Evolutionary conservation across 2,329 filamentous ascomycete species (phyloP), one percentile per base, ranked within the genome.

Genomic region (Lachnellula arida): DNA sequence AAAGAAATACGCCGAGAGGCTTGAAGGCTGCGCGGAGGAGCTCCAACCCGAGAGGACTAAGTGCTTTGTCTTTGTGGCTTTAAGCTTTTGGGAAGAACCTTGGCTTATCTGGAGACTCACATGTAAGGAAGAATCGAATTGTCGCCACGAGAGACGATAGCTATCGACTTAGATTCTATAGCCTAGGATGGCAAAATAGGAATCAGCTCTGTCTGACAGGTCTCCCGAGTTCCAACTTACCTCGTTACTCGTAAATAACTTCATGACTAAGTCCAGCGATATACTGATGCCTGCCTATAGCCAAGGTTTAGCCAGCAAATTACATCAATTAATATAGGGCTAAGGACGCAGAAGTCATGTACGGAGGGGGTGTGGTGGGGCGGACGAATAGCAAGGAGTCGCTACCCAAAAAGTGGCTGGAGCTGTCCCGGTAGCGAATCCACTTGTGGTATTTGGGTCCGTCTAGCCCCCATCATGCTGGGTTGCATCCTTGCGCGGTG

Each of bases 21-120:
- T 22, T 34, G 23, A 52, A 48, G 48, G 52, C 49, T 49, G 48
- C n/a, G 56, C 52, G 37, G 37, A n/a, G 19, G 19, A 19, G 19
- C 19, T 19, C 19, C 37, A 40, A 3, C 37, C 37, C 37, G n/a
- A 17, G n/a, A 40, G 37, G 15, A 32, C 9, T 32, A 32, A 32
- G 28, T 32, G 8, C 4, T 17, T 40, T 40, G 6, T 8, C 37
- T 12, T 40, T 17, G 15, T 40, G 15, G 8, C 28, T 32, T 32
- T 9, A 32, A 32, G 28, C 28, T 12, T 32, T 32, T 32, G 28
- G 28, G 28, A 9, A 28, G 28, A 32, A 11, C 9, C 28, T 32
- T 12, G 9, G 28, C 9, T 32, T 4, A 4, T 11, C 28, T 32
- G 28, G 28, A 28, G 28, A 32, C 28, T 32, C 28, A 32, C 9